Evolutionary conservation across 768 basidiomycete species (phyloP).

Genomic region (Tulasnella sp.): DNA sequence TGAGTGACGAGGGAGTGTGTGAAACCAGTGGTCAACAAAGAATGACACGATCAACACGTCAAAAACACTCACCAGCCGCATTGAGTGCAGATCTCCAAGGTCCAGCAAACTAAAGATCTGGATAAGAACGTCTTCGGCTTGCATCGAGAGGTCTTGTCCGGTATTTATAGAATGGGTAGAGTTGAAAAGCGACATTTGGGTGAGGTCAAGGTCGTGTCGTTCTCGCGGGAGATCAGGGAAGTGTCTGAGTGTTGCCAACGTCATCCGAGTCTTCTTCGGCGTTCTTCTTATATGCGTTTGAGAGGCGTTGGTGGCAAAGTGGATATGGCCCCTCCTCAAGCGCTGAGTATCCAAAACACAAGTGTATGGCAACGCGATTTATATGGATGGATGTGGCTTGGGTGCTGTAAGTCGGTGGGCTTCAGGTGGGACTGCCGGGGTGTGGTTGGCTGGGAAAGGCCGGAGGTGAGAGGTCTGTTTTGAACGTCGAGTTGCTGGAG

Average conservation of each 20-base stretch:
- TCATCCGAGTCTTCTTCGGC: background rate
- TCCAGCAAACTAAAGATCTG: slow-evolving; percentile 9
- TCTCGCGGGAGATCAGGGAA: background rate
- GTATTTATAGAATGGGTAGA: background rate
- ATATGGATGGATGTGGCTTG: background rate
- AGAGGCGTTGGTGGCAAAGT: background rate
- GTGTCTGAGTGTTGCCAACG: background rate
- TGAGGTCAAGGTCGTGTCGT: background rate
- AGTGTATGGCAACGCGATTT: background rate
- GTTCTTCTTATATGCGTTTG: background rate
- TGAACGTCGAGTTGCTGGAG: background rate
- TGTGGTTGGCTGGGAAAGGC: background rate
- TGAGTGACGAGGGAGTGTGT: background rate
- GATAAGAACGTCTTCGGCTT: slow-evolving; percentile 10
- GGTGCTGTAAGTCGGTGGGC: background rate
- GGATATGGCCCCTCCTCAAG: background rate
- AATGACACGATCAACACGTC: background rate
- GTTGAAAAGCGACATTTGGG: background rate
- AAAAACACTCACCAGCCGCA: slow-evolving; percentile 16
- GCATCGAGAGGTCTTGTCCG: background rate
- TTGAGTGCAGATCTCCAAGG: slow-evolving; percentile 3
- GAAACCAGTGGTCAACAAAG: background rate
- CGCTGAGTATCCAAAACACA: background rate
- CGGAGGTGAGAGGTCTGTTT: background rate
- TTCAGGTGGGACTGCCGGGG: background rate